Conservation (phyloP, 495 filamentous ascomycete genomes). For the Aspergillus leporis region DNA sequence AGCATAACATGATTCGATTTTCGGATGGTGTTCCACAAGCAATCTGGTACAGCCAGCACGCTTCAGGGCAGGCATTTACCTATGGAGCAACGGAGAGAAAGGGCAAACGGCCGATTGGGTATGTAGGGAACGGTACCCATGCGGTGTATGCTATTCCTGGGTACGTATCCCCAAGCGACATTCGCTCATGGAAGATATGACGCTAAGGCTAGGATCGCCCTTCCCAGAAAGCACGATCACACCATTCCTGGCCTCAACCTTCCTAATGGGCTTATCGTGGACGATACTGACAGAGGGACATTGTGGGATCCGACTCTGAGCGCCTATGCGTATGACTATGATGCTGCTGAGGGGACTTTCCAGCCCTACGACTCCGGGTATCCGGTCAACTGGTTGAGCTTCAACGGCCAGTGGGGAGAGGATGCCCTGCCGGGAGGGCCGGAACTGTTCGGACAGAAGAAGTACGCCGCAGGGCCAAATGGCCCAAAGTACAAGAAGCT, state of each 20-base stretch:
- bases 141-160: conserved; percentile 59
- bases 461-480: conserved; percentile 53
- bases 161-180: conserved; percentile 19
- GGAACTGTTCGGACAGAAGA: conserved; percentile 50
- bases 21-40: conserved; percentile 53
- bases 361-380: conserved; percentile 38
- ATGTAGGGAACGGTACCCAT: conserved; percentile 58
- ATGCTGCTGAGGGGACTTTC: conserved; percentile 39
- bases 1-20: conserved; percentile 71
- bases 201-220: not conserved
- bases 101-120: conserved; percentile 52
- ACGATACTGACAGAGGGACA: conserved; percentile 56
- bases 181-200: not conserved
- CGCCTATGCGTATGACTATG: conserved; percentile 53
- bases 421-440: conserved; percentile 53
- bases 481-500: conserved; percentile 56
- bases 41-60: conserved; percentile 66
- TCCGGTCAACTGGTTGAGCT: conserved; percentile 53
- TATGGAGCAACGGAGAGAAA: conserved; percentile 56
- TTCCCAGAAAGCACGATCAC: conserved; percentile 51
- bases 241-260: conserved; percentile 66
- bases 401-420: conserved; percentile 59
- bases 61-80: conserved; percentile 62
- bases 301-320: conserved; percentile 56
- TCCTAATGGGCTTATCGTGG: conserved; percentile 59